A percentile compares a stretch with the other conserved stretches of the same genome.
phyloP scores from a whole-genome alignment of 306 rosid species.

The Pyrus bretschneideri region DNA sequence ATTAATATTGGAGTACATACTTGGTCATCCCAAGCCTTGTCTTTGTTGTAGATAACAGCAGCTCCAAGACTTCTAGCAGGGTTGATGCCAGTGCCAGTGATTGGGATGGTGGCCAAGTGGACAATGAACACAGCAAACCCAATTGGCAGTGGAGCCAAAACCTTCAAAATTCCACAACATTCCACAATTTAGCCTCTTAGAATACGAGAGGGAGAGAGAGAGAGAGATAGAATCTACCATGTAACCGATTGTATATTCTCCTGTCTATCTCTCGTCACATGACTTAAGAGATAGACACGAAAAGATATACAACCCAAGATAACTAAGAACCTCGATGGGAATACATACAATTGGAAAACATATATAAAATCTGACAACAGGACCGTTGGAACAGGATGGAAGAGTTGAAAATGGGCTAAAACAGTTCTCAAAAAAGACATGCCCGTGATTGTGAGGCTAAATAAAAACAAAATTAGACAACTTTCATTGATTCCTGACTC shows the following conservation, averaged over 20 bases:
- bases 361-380: neutral
- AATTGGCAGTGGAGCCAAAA: constrained; percentile 60
- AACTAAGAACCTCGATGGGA: neutral
- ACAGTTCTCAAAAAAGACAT: neutral
- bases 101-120: neutral
- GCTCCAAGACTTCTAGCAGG: neutral
- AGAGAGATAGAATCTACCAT: neutral
- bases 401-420: neutral
- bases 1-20: constrained; percentile 17
- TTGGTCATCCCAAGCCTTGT: constrained; percentile 68
- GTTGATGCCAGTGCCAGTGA: neutral
- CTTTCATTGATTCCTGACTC: constrained; percentile 8
- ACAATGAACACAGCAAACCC: neutral
- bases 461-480: constrained; percentile 2
- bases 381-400: neutral
- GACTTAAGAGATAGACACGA: neutral
- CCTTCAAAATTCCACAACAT: constrained; percentile 29
- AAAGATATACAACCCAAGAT: neutral
- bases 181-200: neutral
- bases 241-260: neutral
- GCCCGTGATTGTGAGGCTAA: neutral
- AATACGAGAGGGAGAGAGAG: neutral
- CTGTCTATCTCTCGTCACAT: neutral
- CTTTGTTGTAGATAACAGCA: constrained; percentile 29
- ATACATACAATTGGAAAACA: neutral